Evolutionary conservation across 306 rosid genomes (phyloP).

Genomic region (Chamaecrista fasciculata): DNA sequence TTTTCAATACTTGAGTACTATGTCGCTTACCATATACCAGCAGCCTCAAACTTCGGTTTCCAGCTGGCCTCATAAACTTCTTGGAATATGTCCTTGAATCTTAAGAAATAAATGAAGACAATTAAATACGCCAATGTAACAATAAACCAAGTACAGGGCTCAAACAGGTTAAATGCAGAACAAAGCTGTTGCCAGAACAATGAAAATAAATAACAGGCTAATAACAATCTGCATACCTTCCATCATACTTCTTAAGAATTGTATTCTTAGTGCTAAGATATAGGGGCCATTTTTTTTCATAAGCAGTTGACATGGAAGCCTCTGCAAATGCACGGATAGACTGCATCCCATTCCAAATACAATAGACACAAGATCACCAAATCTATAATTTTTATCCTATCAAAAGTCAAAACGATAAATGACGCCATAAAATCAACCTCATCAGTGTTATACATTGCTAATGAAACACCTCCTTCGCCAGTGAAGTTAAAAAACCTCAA

Average conservation of each 20-base stretch:
- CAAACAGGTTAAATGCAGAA: not conserved
- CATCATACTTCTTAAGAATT: slow-evolving; percentile 96
- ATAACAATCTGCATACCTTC: slow-evolving; percentile 70
- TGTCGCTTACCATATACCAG: slow-evolving; percentile 82
- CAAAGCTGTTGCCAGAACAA: not conserved
- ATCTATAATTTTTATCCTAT: slow-evolving; percentile 17
- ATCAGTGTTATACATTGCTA: slow-evolving; percentile 94
- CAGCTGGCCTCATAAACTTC: slow-evolving; percentile 93
- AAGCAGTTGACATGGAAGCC: slow-evolving; percentile 87
- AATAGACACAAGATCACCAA: slow-evolving; percentile 24
- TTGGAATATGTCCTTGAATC: slow-evolving; percentile 98
- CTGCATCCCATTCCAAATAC: slow-evolving; percentile 41
- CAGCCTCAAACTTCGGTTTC: slow-evolving; percentile 93
- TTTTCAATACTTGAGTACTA: not conserved
- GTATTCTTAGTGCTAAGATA: slow-evolving; percentile 98
- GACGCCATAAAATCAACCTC: slow-evolving; percentile 60
- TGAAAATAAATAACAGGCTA: slow-evolving; percentile 16
- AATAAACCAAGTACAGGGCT: no score
- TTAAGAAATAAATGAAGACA: slow-evolving; percentile 38
- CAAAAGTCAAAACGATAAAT: slow-evolving; percentile 23
- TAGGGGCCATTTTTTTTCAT: slow-evolving; percentile 93
- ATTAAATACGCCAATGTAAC: no score
- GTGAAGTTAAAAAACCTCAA: slow-evolving; percentile 85
- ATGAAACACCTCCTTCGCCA: slow-evolving; percentile 88
- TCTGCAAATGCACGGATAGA: slow-evolving; percentile 91